Evolutionary conservation across 2,329 filamentous ascomycete genomes (phyloP), one percentile per base, ranked within the genome.

Genomic region (Alternaria hordeiaustralica): DNA sequence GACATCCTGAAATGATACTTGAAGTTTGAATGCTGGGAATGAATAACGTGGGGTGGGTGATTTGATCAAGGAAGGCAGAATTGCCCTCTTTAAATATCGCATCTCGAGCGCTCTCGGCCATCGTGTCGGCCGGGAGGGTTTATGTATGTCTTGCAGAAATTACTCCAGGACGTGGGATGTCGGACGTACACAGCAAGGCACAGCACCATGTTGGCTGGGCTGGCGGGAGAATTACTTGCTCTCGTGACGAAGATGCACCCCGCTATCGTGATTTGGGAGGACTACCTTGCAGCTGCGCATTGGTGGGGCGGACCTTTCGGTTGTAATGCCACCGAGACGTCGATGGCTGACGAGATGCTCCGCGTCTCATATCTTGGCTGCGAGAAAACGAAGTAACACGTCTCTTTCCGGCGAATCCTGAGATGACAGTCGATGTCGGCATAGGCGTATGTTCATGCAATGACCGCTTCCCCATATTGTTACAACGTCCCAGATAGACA

Each of bases 221-320:
- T 67, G 70, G 66, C 61, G 70, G 71, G 67, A 73, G 63, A 72
- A 73, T 71, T 71, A 67, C 65, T 60, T 63, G 58, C 64, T 67
- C 54, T 71, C 60, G 64, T 65, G 70, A 67, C 61, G 54, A 58
- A 47, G 36, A 62, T 50, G 65, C 65, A 65, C 70, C 71, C 71
- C 69, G 63, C 70, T 70, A 63, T 66, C 66, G 61, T 69, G 60
- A 67, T 67, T 66, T 55, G 55, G 47, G 49, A 36, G 20, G 33
- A 28, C 49, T 53, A 53, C 46, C 25, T n/a, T 23, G 50, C 43
- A 1, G 18, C 36, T 55, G 53, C 53, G 53, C 53, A 4, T 6
- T 44, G 33, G 53, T 44, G 53, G 53, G 53, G 53, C 53, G 12
- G 5, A 26, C 20, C 20, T 12, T 28, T 53, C 49, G 49, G 49